Evolutionary conservation across 2,329 filamentous ascomycete species (phyloP), one percentile per base, ranked within the genome.

Genomic region (Penicillium fuscoglaucum): DNA sequence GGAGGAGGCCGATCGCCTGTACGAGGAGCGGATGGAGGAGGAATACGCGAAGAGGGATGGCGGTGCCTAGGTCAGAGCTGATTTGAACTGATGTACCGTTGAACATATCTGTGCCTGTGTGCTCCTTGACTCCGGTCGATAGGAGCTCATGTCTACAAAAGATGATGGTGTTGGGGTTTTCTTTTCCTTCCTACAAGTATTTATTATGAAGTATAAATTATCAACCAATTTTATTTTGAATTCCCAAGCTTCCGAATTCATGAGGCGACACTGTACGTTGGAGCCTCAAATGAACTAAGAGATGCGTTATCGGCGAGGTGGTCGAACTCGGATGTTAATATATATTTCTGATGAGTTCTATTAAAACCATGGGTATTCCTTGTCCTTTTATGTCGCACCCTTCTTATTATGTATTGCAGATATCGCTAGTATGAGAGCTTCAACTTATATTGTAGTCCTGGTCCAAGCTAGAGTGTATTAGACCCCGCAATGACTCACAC

Each of bases 21-120:
- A 79, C 59, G 72, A 78, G 60, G 77, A 80, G 65, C 72, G 76
- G 15, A 80, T 80, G 67, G 78, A 78, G 68, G 78, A 78, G 47
- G 79, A 81, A 65, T 78, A 79, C 67, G 75, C 76, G 57, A 77
- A 78, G 73, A 65, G 77, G 50, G 78, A 79, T 63, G 73, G 74
- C 1, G 74, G 75, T 69, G 75, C 79, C 66, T 76, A 66, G 68
- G 47, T 26, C 24, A 12, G 19, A 6, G 17, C 19, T 31, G 9
- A 40, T 40, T 6, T 4, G 37, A 35, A 6, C 37, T 40, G 28
- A 1, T 33, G 4, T n/a, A 21, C 24, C 6, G 15, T 15, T 24
- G 33, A 6, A 29, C 33, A 48, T 39, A 4, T 29, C 13, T 19
- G 2, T 15, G 28, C 6, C 24, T 31, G 3, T 17, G 21, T 45